These are phyloP conservation scores for Choanephora cucurbitarum DNA, from an alignment of 371 early-diverging fungal genomes.

Conservation along the genomic window DNA sequence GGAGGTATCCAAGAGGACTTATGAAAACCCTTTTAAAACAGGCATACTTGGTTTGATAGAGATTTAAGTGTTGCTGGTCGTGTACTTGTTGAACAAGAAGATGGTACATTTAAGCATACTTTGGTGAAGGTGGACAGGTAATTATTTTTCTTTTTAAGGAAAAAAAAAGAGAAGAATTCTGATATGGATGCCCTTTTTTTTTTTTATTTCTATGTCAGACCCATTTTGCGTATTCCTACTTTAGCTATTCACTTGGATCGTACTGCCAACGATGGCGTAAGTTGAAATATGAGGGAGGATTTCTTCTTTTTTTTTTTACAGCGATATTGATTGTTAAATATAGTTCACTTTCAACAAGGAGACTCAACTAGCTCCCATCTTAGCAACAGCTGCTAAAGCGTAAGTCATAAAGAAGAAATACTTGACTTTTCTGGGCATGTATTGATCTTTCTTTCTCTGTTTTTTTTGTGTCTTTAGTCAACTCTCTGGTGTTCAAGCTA, in stretches of 20 bases:
- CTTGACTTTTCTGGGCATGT: too few relatives aligned
- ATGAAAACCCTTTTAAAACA: slow-evolving; percentile 18
- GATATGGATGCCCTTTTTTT: neutral
- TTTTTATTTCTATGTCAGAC: slow-evolving; percentile 35
- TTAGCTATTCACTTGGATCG: slow-evolving; percentile 97
- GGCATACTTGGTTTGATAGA: slow-evolving; percentile 99
- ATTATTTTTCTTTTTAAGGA: too few relatives aligned
- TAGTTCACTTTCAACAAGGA: slow-evolving; percentile 94
- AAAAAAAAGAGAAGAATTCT: neutral
- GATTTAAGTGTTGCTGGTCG: slow-evolving; percentile 94
- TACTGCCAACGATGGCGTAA: slow-evolving; percentile 66
- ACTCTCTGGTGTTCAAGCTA: slow-evolving; percentile 32
- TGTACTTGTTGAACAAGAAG: slow-evolving; percentile 75
- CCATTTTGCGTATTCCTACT: slow-evolving; percentile 94
- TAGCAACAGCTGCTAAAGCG: slow-evolving; percentile 78
- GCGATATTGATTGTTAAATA: neutral
- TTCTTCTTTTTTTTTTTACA: neutral
- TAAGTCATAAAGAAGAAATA: slow-evolving; percentile 22
- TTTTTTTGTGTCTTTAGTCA: slow-evolving; percentile 16
- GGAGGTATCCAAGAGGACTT: too few relatives aligned
- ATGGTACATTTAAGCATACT: slow-evolving; percentile 65
- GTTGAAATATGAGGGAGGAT: slow-evolving; percentile 4
- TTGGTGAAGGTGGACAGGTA: slow-evolving; percentile 77
- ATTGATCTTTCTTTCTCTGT: neutral
- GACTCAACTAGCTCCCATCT: slow-evolving; percentile 86